These are phyloP conservation scores for Quercus tomentella DNA, from an alignment of 331 rosid species.

Conservation along the genomic window DNA sequence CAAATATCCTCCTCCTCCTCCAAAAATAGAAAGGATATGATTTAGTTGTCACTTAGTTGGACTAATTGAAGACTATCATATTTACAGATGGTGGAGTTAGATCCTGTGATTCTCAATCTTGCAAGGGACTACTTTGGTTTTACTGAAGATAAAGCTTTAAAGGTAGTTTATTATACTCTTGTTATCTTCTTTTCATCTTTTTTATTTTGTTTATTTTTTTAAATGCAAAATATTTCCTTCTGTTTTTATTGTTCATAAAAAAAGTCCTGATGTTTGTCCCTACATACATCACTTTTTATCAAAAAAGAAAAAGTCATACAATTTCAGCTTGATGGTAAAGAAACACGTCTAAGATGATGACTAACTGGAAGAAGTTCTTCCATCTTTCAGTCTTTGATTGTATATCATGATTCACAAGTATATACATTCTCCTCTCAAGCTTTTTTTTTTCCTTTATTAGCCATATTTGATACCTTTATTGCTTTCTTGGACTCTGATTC, in stretches of 20 bases:
- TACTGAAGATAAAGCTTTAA: conserved; percentile 60
- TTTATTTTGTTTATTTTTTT: not conserved
- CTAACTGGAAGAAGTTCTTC: not conserved
- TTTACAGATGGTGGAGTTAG: conserved; percentile 89
- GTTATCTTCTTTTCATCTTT: not conserved
- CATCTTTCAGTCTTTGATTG: not conserved
- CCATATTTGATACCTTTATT: not conserved
- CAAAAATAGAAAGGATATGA: not conserved
- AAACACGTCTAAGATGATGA: not conserved
- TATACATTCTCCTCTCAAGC: not conserved
- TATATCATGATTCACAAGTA: not conserved
- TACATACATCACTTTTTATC: not conserved
- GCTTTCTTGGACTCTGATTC: not conserved
- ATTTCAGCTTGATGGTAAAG: not conserved
- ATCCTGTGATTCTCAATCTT: conserved; percentile 59
- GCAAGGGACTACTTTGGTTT: conserved; percentile 73
- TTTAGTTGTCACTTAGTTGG: conserved; percentile 19
- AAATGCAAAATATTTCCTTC: not conserved
- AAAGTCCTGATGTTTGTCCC: not conserved
- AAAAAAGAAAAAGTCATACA: not conserved
- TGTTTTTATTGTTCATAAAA: not conserved
- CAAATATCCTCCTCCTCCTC: not conserved
- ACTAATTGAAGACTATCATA: conserved; percentile 16
- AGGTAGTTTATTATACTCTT: conserved; percentile 40
- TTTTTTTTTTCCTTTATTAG: not conserved